A percentile compares a stretch with the other conserved stretches of the same genome.
Conservation (phyloP, 305 asterid species). For the Fraxinus nigra region DNA sequence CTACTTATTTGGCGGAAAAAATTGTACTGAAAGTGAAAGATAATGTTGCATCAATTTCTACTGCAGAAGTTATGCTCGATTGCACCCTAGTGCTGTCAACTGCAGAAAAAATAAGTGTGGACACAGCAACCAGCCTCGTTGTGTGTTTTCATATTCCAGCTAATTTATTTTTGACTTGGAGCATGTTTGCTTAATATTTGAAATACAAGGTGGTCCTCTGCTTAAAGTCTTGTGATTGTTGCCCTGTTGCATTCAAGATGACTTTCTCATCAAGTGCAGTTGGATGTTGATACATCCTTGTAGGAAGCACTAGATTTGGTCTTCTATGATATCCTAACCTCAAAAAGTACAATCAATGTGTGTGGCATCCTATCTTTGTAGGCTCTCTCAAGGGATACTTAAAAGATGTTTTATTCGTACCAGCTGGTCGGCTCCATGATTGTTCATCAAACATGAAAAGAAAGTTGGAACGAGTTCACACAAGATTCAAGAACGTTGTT, state of each 20-base stretch:
- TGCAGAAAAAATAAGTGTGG: constrained; percentile 83
- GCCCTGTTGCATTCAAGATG: neutral
- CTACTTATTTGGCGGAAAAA: neutral
- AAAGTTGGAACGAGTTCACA: neutral
- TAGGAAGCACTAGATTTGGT: neutral
- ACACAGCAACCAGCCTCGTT: constrained; percentile 53
- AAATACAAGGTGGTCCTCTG: neutral
- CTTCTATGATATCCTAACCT: neutral
- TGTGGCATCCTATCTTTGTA: neutral
- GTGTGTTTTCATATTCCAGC: neutral
- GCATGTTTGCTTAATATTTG: neutral
- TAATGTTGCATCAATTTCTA: neutral
- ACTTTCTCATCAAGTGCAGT: neutral
- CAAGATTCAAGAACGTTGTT: neutral
- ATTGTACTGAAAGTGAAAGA: neutral
- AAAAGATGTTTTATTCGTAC: neutral
- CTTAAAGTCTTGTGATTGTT: neutral
- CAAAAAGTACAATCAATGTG: neutral
- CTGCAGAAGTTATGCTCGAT: constrained; percentile 62
- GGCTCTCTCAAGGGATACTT: neutral
- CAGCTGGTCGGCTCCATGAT: neutral
- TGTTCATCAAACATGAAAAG: neutral
- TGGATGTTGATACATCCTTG: neutral
- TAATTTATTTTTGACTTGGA: neutral
- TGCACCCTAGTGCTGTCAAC: constrained; percentile 73